Base-by-base conservation (phyloP, 441 rosid genomes). In the Cnidoscolus chayamansa region DNA sequence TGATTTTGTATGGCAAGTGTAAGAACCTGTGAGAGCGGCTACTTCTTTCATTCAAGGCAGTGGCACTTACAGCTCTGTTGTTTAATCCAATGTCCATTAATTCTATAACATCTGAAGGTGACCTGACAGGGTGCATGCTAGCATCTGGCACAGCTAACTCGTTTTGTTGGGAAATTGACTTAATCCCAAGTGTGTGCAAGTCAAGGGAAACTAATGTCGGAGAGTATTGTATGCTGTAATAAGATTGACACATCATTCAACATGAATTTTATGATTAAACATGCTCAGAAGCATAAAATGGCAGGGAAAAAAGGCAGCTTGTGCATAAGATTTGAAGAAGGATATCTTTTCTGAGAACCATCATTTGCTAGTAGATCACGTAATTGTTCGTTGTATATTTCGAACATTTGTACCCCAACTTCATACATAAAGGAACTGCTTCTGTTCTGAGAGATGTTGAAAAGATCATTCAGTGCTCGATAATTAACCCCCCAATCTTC, bases 101-200 rank as follows among this genome's bases (percentile, higher is more conserved):
- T 62, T 89, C 88, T 62, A 93, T 71, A 5, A 96, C 99, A 79
- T 91, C 97, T 70, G 86, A 70, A 17, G 97, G 90, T 67, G 96
- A 87, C 66, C 83, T 82, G 56, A 96, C 99, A 31, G 86, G 76
- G 57, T 88, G 91, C 87, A 96, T 90, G 81, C 85, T 90, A 58
- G 99, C 98, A 75, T 91, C 97, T 73, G 99, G 99, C 53, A 96
- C 99, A 40, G 94, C 97, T 73, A 96, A 77, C 80, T 97, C 98
- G 81, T 89, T 90, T 68, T 90, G 84, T 80, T 85, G 94, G 67
- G 93, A 65, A n/a, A 86, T 82, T 63, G 81, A 86, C 89, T 93
- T 84, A 76, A 96, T 91, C 89, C 96, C 97, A 68, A 96, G 92
- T 74, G 99, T 95, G 88, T 82, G 95, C 81, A 87, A 79, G 83